phyloP scores from a whole-genome alignment of 176 grass and related monocot genomes.

The Phragmites australis region DNA sequence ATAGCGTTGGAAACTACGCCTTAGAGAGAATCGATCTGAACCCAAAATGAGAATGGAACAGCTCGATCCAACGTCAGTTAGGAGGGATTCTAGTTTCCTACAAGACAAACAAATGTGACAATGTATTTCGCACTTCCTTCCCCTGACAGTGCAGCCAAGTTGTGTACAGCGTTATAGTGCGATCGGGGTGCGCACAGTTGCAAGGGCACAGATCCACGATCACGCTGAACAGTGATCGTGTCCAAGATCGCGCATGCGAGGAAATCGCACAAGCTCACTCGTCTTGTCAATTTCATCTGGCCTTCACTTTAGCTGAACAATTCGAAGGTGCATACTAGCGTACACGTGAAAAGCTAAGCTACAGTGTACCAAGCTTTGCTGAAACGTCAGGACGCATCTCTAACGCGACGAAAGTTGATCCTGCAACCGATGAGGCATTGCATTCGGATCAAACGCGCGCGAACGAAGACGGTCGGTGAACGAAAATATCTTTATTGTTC shows the following conservation, averaged over 20 bases:
- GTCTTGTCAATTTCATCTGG: conserved; percentile 20
- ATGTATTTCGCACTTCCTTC: neutral
- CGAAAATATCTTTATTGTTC: too few species aligned
- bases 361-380: neutral
- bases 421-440: neutral
- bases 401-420: too few species aligned
- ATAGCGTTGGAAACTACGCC: too few species aligned
- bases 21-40: too few species aligned
- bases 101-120: conserved; percentile 23
- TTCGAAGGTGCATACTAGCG: neutral
- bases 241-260: neutral
- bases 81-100: neutral
- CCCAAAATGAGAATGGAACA: too few species aligned
- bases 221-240: neutral
- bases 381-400: neutral
- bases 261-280: neutral
- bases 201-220: neutral
- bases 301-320: neutral
- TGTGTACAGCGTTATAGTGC: conserved; percentile 2
- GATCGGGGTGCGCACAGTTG: neutral
- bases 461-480: neutral
- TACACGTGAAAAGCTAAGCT: neutral
- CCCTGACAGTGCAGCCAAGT: neutral
- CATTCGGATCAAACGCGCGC: conserved; percentile 21
- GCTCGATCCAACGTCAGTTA: neutral